Evolutionary conservation across 2,329 filamentous ascomycete species (phyloP).

Genomic region (Periconia sp.): DNA sequence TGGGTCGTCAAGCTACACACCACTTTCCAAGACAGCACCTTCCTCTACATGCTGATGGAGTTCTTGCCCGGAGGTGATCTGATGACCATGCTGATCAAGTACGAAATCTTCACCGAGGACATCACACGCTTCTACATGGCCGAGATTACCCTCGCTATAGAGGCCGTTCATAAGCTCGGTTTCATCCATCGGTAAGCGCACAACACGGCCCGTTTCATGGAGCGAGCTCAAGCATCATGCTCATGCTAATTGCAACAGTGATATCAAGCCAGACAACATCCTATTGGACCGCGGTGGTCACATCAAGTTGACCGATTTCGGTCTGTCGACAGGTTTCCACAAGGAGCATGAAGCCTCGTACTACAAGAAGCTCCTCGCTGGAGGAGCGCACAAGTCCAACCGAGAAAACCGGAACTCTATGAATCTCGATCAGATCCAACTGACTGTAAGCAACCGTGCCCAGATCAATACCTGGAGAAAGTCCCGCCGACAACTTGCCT

Average conservation of each 20-base stretch:
- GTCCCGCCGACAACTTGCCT: slow-evolving; percentile 92
- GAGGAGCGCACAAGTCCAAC: slow-evolving; percentile 55
- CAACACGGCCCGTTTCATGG: slow-evolving; percentile 4
- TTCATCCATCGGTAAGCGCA: slow-evolving; percentile 90
- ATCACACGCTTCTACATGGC: slow-evolving; percentile 99
- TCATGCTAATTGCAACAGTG: slow-evolving; percentile 62
- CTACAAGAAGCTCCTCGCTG: slow-evolving; percentile 93
- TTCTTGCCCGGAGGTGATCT: slow-evolving; percentile 97
- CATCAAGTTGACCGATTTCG: slow-evolving; percentile 98
- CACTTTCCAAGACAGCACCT: slow-evolving; percentile 95
- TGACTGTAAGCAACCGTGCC: slow-evolving; percentile 95
- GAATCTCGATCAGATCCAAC: slow-evolving; percentile 95
- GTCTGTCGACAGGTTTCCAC: slow-evolving; percentile 96
- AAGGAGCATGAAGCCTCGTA: slow-evolving; percentile 98
- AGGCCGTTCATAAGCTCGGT: slow-evolving; percentile 95
- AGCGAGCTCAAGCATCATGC: not conserved
- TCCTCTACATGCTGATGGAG: slow-evolving; percentile 99
- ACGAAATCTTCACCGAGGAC: slow-evolving; percentile 98
- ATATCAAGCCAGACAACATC: slow-evolving; percentile 99
- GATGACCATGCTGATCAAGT: slow-evolving; percentile 99
- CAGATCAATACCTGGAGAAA: slow-evolving; percentile 99
- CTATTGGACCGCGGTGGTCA: slow-evolving; percentile 93
- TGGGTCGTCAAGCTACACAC: slow-evolving; percentile 99
- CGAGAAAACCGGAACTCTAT: slow-evolving; percentile 84
- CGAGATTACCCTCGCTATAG: slow-evolving; percentile 96